These are phyloP conservation scores for bread wheat (Triticum aestivum) DNA, from an alignment of 176 grass and related monocot genomes.

Conservation along the genomic window DNA sequence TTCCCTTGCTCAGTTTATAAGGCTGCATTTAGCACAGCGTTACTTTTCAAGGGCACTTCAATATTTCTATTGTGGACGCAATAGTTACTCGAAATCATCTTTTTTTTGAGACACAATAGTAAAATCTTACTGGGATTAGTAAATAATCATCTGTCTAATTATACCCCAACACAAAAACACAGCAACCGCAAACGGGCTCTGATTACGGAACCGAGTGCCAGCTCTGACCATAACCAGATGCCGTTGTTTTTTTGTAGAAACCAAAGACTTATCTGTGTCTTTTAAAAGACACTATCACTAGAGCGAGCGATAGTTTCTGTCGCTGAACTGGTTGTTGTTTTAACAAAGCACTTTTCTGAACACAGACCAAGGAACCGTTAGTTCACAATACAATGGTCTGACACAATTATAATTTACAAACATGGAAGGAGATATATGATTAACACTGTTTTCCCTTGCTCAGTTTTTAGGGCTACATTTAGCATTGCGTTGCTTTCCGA, in stretches of 20 bases:
- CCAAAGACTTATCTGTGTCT: background rate
- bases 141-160: background rate
- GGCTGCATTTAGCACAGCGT: background rate
- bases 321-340: too few species aligned
- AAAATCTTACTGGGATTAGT: background rate
- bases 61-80: background rate
- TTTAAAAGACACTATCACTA: background rate
- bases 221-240: background rate
- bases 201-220: too few species aligned
- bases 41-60: background rate
- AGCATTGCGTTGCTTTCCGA: too few species aligned
- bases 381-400: background rate
- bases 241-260: background rate
- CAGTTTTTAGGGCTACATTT: too few species aligned
- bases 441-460: too few species aligned
- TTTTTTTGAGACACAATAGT: background rate
- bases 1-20: background rate
- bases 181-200: background rate
- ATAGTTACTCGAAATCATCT: background rate
- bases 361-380: too few species aligned
- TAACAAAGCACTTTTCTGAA: too few species aligned
- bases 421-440: background rate
- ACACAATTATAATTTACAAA: conserved; percentile 36
- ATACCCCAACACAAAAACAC: background rate
- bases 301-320: background rate